These are phyloP conservation scores for Pseudogymnoascus sp. DNA, from an alignment of 2,329 filamentous ascomycete species.

Conservation along the genomic window DNA sequence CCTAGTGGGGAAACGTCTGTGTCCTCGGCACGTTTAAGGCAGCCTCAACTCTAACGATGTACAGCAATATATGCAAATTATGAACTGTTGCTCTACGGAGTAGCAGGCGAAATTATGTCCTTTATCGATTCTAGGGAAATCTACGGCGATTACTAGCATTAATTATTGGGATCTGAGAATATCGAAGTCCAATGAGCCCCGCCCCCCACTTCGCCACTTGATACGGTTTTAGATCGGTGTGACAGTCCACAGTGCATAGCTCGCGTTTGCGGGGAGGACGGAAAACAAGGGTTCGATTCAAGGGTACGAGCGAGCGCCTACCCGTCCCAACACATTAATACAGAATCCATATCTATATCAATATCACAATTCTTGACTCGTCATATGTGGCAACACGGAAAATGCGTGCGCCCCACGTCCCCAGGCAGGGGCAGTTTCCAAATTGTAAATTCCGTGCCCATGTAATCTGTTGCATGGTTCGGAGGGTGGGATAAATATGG, in stretches of 20 bases:
- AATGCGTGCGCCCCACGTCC: neutral
- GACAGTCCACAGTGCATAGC: neutral
- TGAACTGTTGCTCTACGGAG: neutral
- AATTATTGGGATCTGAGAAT: neutral
- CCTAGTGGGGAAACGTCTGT: constrained; percentile 1
- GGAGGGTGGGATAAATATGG: neutral
- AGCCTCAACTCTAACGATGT: neutral
- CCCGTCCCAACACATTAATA: neutral
- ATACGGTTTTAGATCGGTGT: constrained; percentile 1
- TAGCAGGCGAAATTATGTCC: neutral
- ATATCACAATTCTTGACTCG: neutral
- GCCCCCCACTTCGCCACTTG: neutral
- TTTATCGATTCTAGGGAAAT: neutral
- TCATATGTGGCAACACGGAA: neutral
- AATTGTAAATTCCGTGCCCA: neutral
- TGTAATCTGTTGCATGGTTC: neutral
- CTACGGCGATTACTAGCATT: neutral
- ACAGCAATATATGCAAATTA: neutral
- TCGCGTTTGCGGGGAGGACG: neutral
- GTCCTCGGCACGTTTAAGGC: constrained; percentile 7
- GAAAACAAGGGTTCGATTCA: neutral
- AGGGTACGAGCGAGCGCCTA: neutral
- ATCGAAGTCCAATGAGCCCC: neutral
- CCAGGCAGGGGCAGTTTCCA: too few species aligned
- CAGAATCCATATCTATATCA: neutral